These are phyloP conservation scores for Chloris gayana DNA, from an alignment of 176 grass and related monocot species.

Conservation along the genomic window DNA sequence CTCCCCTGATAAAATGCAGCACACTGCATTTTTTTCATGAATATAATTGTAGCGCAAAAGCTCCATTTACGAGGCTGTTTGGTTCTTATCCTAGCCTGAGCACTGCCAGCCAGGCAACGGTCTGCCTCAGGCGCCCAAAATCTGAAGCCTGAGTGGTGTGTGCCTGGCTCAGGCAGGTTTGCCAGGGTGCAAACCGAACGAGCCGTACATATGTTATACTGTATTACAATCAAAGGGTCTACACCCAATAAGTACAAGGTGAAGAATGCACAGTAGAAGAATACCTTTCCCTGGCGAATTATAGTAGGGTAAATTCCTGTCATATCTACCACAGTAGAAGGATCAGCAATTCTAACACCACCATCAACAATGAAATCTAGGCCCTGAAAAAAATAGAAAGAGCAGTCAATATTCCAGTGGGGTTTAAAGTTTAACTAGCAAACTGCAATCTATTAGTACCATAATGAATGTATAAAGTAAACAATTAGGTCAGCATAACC, in stretches of 20 bases:
- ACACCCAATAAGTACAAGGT: background rate
- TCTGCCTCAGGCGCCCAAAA: too few relatives aligned
- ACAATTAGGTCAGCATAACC: background rate
- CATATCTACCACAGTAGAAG: constrained; percentile 98
- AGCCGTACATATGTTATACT: background rate
- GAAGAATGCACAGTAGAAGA: background rate
- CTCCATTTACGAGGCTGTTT: background rate
- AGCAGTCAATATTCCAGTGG: constrained; percentile 13
- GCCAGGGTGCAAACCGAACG: too few relatives aligned
- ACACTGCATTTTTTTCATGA: background rate
- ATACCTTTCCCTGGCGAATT: constrained; percentile 89
- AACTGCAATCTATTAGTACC: background rate
- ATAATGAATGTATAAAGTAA: background rate
- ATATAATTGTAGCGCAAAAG: background rate
- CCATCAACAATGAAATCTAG: constrained; percentile 97
- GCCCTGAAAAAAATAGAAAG: constrained; percentile 56
- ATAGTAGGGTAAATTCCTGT: constrained; percentile 69
- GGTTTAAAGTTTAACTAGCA: background rate
- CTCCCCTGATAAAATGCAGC: background rate
- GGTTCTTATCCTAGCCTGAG: too few relatives aligned
- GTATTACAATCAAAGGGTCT: background rate
- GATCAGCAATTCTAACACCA: constrained; percentile 80
- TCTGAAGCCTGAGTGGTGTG: too few relatives aligned
- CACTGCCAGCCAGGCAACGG: too few relatives aligned
- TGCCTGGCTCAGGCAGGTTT: too few relatives aligned